A percentile compares a stretch with the other conserved stretches of the same genome.
Evolutionary conservation across 768 basidiomycete genomes (phyloP).

Genomic region (Kwoniella pini): DNA sequence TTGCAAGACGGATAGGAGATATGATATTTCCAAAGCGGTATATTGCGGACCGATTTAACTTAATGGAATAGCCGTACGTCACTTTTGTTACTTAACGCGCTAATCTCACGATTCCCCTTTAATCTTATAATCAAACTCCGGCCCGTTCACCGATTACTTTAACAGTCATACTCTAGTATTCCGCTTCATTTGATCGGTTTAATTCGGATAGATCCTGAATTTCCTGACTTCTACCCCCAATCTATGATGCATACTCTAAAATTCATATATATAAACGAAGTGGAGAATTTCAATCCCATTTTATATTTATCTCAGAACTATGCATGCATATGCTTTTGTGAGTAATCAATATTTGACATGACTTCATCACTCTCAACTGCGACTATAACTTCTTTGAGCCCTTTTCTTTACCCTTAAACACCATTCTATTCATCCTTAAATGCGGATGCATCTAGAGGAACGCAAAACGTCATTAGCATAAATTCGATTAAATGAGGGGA

Average conservation of each 20-base stretch:
- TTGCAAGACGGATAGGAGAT: no score
- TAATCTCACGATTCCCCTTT: neutral
- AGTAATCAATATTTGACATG: neutral
- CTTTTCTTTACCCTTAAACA: neutral
- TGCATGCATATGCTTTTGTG: neutral
- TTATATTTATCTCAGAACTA: neutral
- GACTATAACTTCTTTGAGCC: neutral
- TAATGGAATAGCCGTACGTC: constrained; percentile 6
- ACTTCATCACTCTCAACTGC: neutral
- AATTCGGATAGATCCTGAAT: constrained; percentile 1
- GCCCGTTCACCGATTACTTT: neutral
- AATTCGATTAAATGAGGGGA: no score
- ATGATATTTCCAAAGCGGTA: no score
- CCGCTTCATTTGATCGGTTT: neutral
- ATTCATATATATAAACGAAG: neutral
- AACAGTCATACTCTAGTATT: no score
- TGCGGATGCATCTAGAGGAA: constrained; percentile 26
- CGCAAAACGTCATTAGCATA: constrained; percentile 9
- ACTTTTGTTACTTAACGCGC: neutral
- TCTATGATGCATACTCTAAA: neutral
- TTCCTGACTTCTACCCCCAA: neutral
- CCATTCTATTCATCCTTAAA: constrained; percentile 25
- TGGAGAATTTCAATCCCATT: neutral
- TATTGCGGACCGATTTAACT: neutral
- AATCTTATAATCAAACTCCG: neutral